phyloP scores from a whole-genome alignment of 805 yeast species.

The Saccharomycopsis schoenii region DNA sequence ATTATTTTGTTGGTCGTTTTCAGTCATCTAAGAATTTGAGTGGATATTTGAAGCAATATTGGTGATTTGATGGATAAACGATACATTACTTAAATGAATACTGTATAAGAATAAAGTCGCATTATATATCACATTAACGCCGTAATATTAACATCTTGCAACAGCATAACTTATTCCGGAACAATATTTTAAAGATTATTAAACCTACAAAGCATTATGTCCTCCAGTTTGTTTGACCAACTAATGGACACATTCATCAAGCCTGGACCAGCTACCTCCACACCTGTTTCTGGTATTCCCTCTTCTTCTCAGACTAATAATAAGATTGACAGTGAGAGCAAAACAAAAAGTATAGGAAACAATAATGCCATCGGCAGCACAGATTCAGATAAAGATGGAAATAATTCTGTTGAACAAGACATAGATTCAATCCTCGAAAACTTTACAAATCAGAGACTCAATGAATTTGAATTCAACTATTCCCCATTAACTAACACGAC shows the following conservation, averaged over 20 bases:
- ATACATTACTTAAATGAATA: too few relatives aligned
- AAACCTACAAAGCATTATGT: background rate
- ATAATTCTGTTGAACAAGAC: background rate
- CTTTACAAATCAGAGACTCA: background rate
- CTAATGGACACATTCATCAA: background rate
- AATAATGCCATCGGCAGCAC: background rate
- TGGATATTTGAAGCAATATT: too few relatives aligned
- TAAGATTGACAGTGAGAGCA: too few relatives aligned
- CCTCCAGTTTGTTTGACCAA: background rate
- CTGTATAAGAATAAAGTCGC: too few relatives aligned
- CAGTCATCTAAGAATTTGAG: too few relatives aligned
- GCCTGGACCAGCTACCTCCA: background rate
- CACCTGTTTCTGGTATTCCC: background rate
- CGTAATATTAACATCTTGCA: too few relatives aligned
- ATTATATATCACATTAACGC: too few relatives aligned
- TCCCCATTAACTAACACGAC: background rate
- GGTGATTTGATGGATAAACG: too few relatives aligned
- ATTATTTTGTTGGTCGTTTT: too few relatives aligned
- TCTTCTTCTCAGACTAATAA: background rate
- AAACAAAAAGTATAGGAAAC: background rate
- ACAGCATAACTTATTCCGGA: too few relatives aligned
- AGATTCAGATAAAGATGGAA: background rate
- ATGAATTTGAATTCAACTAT: background rate
- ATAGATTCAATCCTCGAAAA: background rate
- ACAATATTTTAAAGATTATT: too few relatives aligned